phyloP scores from a whole-genome alignment of 768 basidiomycete genomes.

The Rickenella mellea region DNA sequence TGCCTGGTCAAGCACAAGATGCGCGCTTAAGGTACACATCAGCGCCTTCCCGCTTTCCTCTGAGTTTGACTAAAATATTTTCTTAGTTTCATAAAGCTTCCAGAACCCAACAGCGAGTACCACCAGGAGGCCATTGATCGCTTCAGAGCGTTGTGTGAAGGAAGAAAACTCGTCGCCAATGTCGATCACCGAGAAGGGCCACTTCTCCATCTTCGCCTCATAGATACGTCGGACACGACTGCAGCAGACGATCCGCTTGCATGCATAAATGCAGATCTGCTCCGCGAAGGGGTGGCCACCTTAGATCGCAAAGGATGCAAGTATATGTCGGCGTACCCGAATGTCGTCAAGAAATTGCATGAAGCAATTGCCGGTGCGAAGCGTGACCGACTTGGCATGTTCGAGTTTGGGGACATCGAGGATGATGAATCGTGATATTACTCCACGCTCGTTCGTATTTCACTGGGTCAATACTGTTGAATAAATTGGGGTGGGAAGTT shows the following conservation, averaged over 20 bases:
- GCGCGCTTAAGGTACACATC: constrained; percentile 72
- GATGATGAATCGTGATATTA: constrained; percentile 58
- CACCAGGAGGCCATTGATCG: constrained; percentile 75
- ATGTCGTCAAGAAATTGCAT: constrained; percentile 55
- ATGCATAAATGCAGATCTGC: constrained; percentile 82
- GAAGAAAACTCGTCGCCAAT: constrained; percentile 95
- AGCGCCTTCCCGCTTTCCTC: constrained; percentile 2
- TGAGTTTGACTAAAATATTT: constrained; percentile 66
- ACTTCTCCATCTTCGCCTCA: constrained; percentile 80
- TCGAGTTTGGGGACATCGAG: constrained; percentile 86
- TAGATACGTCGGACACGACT: constrained; percentile 73
- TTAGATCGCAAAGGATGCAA: constrained; percentile 71
- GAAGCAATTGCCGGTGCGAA: constrained; percentile 57
- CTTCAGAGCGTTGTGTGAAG: constrained; percentile 80
- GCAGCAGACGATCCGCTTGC: constrained; percentile 59
- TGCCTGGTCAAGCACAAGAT: constrained; percentile 91
- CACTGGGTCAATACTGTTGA: too few species aligned
- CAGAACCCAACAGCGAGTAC: constrained; percentile 78
- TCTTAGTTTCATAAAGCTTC: constrained; percentile 76
- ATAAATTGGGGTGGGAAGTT: too few species aligned
- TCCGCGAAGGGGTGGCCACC: constrained; percentile 78
- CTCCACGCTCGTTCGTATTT: too few species aligned
- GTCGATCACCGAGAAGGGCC: constrained; percentile 77
- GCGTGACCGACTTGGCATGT: constrained; percentile 70
- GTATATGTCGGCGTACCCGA: constrained; percentile 64